phyloP scores from a whole-genome alignment of 2,329 filamentous ascomycete species.

The Ophiostoma populinum region DNA sequence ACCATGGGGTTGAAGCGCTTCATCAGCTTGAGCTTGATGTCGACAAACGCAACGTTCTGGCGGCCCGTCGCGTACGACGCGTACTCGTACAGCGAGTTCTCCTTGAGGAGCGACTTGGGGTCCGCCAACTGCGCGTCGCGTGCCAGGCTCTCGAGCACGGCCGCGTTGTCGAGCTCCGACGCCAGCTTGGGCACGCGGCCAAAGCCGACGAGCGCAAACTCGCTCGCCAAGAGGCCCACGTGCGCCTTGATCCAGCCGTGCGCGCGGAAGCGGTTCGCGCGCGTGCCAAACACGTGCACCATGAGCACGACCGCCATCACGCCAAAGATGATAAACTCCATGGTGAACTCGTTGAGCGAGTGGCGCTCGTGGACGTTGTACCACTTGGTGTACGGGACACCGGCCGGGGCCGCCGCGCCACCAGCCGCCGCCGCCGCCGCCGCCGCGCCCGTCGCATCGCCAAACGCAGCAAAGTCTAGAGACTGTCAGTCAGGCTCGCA shows the following conservation, averaged over 20 bases:
- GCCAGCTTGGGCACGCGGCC: constrained; percentile 27
- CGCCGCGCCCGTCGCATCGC: constrained; percentile 50
- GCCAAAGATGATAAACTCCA: constrained; percentile 67
- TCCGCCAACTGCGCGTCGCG: constrained; percentile 17
- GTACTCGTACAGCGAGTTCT: constrained; percentile 79
- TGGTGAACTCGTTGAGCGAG: constrained; percentile 65
- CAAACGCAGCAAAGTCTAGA: constrained; percentile 87
- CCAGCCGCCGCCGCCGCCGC: constrained; percentile 29
- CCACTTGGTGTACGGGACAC: constrained; percentile 72
- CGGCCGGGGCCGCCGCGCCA: constrained; percentile 22
- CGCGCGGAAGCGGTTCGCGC: constrained; percentile 64
- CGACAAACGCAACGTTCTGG: constrained; percentile 81
- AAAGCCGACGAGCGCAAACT: constrained; percentile 83
- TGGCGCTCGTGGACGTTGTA: constrained; percentile 93
- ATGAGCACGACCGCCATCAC: constrained; percentile 58
- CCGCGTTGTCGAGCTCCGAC: constrained; percentile 34
- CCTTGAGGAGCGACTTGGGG: constrained; percentile 50
- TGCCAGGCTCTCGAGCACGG: constrained; percentile 42
- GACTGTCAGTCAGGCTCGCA: constrained; percentile 1
- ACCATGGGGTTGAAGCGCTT: constrained; percentile 74
- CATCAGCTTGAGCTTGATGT: constrained; percentile 63
- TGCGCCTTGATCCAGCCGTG: constrained; percentile 66
- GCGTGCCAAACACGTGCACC: constrained; percentile 67
- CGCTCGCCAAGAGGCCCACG: constrained; percentile 51
- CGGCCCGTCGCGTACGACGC: constrained; percentile 77